These are phyloP conservation scores for Debaryomycetaceae sp. DNA, from an alignment of 1,139 yeast species.

Conservation along the genomic window DNA sequence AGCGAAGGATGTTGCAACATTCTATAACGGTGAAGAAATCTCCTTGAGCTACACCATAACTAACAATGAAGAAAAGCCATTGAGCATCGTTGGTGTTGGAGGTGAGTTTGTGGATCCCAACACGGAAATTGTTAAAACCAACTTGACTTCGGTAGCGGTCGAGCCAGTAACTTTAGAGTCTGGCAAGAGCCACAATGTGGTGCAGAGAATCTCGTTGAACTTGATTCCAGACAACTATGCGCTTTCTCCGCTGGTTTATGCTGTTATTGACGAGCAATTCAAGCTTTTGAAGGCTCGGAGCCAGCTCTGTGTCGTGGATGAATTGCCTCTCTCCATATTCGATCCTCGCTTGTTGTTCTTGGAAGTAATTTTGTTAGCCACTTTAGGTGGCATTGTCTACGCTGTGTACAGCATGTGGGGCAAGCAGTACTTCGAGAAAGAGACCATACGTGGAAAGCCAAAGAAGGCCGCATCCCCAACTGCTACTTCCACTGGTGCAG, in stretches of 20 bases:
- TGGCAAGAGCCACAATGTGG: constrained; percentile 47
- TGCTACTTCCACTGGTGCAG: constrained; percentile 21
- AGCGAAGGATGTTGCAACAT: constrained; percentile 36
- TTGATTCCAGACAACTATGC: constrained; percentile 58
- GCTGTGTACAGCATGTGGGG: constrained; percentile 45
- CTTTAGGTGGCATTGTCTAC: constrained; percentile 52
- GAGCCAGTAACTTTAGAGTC: constrained; percentile 58
- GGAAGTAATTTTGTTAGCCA: constrained; percentile 49
- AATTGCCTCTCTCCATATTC: constrained; percentile 64
- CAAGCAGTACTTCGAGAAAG: constrained; percentile 32
- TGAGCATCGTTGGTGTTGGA: constrained; percentile 67
- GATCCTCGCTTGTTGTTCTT: constrained; percentile 70
- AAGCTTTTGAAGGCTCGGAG: constrained; percentile 58
- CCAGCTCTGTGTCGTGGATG: constrained; percentile 57
- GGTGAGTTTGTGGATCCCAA: constrained; percentile 63
- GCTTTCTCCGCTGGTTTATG: constrained; percentile 58
- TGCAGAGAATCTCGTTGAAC: constrained; percentile 54
- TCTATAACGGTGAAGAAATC: constrained; percentile 51
- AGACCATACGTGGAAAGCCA: constrained; percentile 8
- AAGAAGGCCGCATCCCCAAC: constrained; percentile 22
- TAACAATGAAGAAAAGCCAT: constrained; percentile 53
- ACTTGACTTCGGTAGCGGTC: constrained; percentile 61
- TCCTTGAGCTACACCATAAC: constrained; percentile 52
- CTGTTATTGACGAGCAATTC: constrained; percentile 50
- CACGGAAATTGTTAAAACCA: constrained; percentile 49